Base-by-base conservation (phyloP, 441 rosid genomes). In the Sinapis alba region DNA sequence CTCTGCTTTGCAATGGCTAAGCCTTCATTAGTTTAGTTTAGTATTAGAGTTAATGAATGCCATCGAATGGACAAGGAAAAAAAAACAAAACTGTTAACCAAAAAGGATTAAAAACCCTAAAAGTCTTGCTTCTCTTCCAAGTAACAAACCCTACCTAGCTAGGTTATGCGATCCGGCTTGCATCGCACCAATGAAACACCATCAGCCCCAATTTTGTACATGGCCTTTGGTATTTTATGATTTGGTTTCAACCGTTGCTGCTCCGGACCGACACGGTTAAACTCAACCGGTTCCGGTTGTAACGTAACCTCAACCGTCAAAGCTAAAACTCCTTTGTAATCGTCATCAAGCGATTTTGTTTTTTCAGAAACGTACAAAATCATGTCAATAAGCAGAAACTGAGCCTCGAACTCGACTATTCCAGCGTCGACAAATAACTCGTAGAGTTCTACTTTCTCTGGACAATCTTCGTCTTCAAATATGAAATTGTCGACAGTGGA, bases 291-390 rank as follows among this genome's bases (percentile, higher is more conserved):
- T 43, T 59, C 59, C 11, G 24, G 41, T 58, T 56, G 65, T 16
- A 74, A 6, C 8, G 2, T 75, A 38, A 75, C 38, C 38, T 75
- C 3, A 10, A 56, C 36, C 64, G 16, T 38, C 74, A 75, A 62
- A n/a, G 7, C 53, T 23, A 75, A 69, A 69, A 69, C 36, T 69
- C 79, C 79, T 27, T 56, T 75, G 59, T 62, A 75, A 0, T 34
- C 24, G 5, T 26, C 26, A 6, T 75, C 27, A 28, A 62, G n/a
- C 7, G 7, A 0, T 8, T 1, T 23, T 20, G 50, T 59, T 6
- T 26, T 2, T 0, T n/a, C 1, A 19, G n/a, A 4, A 53, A 75
- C 79, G 51, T 76, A 62, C 15, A 54, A 11, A 54, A 76, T 62
- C 7, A 69, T 4, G 43, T 56, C 62, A 57, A 1, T 28, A 8